phyloP scores from a whole-genome alignment of 805 yeast genomes.

The Torulaspora franciscae region DNA sequence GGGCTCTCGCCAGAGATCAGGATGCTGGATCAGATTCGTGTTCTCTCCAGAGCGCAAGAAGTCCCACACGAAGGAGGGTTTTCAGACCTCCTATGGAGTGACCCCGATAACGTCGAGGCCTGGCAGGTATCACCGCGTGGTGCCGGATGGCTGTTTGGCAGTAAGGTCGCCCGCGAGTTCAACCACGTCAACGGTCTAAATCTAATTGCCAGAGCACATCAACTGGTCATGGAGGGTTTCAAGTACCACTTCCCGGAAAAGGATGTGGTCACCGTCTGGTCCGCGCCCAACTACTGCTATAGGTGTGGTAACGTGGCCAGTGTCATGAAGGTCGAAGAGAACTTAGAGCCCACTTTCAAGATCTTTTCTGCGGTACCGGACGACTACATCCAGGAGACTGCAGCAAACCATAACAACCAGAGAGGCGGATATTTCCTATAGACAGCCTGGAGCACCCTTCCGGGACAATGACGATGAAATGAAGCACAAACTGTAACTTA shows the following conservation, averaged over 20 bases:
- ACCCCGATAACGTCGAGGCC: conserved; percentile 94
- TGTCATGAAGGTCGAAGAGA: conserved; percentile 92
- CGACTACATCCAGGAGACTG: conserved; percentile 43
- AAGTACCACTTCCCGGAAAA: conserved; percentile 93
- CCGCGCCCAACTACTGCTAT: conserved; percentile 95
- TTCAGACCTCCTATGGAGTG: conserved; percentile 96
- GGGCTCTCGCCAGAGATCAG: conserved; percentile 96
- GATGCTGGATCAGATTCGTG: conserved; percentile 95
- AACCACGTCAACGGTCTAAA: conserved; percentile 88
- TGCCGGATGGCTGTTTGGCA: conserved; percentile 97
- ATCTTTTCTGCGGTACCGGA: conserved; percentile 95
- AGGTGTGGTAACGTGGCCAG: conserved; percentile 98
- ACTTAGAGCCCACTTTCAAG: conserved; percentile 80
- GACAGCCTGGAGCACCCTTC: conserved; percentile 1
- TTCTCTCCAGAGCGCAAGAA: conserved; percentile 91
- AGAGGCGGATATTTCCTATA: conserved; percentile 37
- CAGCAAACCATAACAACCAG: conserved; percentile 27
- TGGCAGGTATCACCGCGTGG: conserved; percentile 99
- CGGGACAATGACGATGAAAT: conserved; percentile 5
- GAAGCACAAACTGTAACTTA: neutral
- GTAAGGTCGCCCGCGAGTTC: conserved; percentile 90
- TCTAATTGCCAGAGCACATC: conserved; percentile 94
- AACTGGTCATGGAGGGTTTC: conserved; percentile 97
- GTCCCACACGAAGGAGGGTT: conserved; percentile 99
- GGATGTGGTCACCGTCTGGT: conserved; percentile 97